Base-by-base conservation (phyloP, 78 protist genomes). In the Acrasis kona region DNA sequence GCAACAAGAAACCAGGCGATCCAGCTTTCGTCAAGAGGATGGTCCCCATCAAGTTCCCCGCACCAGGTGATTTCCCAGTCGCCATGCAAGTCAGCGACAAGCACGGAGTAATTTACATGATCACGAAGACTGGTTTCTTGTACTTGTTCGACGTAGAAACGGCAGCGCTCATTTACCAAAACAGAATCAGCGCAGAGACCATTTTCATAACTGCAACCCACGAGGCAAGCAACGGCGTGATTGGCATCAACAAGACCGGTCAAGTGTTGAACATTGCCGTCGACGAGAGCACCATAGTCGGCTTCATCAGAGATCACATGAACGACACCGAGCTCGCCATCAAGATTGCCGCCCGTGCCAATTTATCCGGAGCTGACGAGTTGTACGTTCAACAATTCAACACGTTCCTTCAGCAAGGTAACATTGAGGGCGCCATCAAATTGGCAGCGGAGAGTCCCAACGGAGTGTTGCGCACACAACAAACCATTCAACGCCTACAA, bases 31-130 rank as follows among this genome's bases (percentile, higher is more conserved):
- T 1, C 65, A 92, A 87, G 89, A 78, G 81, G 41, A 39, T 77
- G 1, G 84, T 78, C 8, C 92, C 89, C 39, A 84, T 97, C 31
- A 67, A 58, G 74, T 87, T 78, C 70, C 83, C 92, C 72, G 92
- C 87, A 9, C 86, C 92, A 9, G 64, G 41, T 30, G 99, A 98
- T 77, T 96, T 98, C 91, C 98, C 99, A 9, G 96, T 97, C 8
- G 92, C 97, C 67, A 91, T 96, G 96, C 93, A 92, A 66, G 31
- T 85, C 70, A 64, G 84, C 40, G 89, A 79, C 1, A 30, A 0
- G 37, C 19, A 86, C 75, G 90, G 91, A 37, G 70, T 92, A 37
- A 37, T 93, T 80, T 96, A 70, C 86, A 38, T 97, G 79, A 74
- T 98, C 82, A 92, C 97, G 64, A 89, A 93, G 84, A 64, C 81